phyloP scores from a whole-genome alignment of 2,329 filamentous ascomycete species.

The Samsoniella hepiali region DNA sequence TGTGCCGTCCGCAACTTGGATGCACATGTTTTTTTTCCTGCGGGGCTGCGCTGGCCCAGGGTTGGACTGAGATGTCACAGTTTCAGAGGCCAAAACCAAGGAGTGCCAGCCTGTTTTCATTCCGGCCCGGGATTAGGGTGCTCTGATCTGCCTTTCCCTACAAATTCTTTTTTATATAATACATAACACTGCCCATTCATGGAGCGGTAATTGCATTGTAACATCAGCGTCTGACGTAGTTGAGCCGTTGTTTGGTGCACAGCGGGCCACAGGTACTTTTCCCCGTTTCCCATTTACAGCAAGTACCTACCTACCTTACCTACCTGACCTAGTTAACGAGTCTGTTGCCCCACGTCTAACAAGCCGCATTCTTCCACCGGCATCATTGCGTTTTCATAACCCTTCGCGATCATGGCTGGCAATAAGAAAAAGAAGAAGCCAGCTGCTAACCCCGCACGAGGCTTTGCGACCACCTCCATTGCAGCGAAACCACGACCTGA shows the following conservation, averaged over 20 bases:
- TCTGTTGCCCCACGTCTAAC: conserved; percentile 12
- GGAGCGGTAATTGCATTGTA: no score
- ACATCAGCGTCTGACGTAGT: background rate
- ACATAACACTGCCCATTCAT: no score
- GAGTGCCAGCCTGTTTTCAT: background rate
- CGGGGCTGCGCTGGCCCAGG: background rate
- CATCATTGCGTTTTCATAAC: conserved; percentile 5
- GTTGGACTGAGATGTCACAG: background rate
- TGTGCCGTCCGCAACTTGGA: background rate
- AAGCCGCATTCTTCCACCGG: background rate
- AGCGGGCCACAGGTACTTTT: background rate
- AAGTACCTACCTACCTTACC: background rate
- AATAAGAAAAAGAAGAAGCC: conserved; percentile 89
- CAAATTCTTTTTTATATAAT: no score
- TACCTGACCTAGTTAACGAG: no score
- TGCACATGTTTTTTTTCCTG: background rate
- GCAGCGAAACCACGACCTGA: conserved; percentile 78
- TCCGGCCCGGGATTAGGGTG: background rate
- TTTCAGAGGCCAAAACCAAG: background rate
- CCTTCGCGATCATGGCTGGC: conserved; percentile 56
- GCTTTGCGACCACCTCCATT: conserved; percentile 90
- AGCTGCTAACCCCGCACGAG: conserved; percentile 79
- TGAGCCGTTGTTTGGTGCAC: background rate
- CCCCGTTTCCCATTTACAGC: background rate
- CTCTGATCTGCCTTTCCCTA: no score